Base-by-base conservation (phyloP, 768 basidiomycete species). In the Floccularia luteovirens region DNA sequence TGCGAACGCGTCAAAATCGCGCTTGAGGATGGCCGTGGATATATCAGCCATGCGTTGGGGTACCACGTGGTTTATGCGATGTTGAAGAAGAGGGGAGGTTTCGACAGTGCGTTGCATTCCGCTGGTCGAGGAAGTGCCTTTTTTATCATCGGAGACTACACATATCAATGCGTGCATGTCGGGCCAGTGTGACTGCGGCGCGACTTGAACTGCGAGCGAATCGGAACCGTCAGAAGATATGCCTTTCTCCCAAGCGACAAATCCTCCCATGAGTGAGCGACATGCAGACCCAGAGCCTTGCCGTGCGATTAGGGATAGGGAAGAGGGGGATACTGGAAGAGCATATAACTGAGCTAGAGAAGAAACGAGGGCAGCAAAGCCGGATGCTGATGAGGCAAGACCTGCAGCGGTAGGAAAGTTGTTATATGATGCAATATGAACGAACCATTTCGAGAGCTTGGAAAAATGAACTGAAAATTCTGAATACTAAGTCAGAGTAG, bases 381-480 rank as follows among this genome's bases (percentile, higher is more conserved):
- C 96, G 0, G 92, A 90, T 0, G 96, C 96, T 24, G 93, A 97
- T 1, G 93, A 97, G 1, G 96, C 96, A 32, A 99, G 80, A 3
- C 96, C 96, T 0, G 96, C 96, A 11, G 96, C 96, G 11, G 96
- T 99, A 22, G 96, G 96, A 72, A 99, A 98, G 69, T 98, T 98
- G 74, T 99, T 99, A 66, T 79, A 82, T 5, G 94, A 98, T 42
- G 79, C 79, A 52, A 99, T 91, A 66, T 91, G 92, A 3, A 98
- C 77, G 13, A 74, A 64, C 59, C 66, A 87, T 12, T 65, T 49
- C 0, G 91, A 86, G 25, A 93, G 61, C 82, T 88, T 3, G 1
- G 2, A 2, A 23, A 39, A 21, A 24, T 23, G 28, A 38, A 43
- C 41, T 50, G 11, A 46, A 44, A 32, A 43, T 12, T 35, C 21